phyloP scores from a whole-genome alignment of 1,139 yeast species.

The Hyphopichia fennica region DNA sequence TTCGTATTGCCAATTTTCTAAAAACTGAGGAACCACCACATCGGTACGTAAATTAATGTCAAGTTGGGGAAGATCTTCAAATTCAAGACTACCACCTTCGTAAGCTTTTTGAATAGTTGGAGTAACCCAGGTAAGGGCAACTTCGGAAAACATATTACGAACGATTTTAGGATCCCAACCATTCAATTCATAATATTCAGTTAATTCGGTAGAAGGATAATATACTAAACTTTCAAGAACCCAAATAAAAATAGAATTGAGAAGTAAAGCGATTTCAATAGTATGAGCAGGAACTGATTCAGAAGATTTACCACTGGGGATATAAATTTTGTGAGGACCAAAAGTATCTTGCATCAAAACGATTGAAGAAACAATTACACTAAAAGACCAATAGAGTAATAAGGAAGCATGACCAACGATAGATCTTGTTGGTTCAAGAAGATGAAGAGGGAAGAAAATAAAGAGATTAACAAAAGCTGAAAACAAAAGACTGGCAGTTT shows the following conservation, averaged over 20 bases:
- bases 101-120: conserved; percentile 21
- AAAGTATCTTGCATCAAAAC: conserved; percentile 30
- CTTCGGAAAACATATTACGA: conserved; percentile 18
- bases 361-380: conserved; percentile 15
- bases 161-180: conserved; percentile 28
- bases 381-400: conserved; percentile 31
- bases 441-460: conserved; percentile 30
- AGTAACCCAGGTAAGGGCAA: conserved; percentile 20
- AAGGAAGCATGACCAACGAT: conserved; percentile 28
- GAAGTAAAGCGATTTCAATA: conserved; percentile 17
- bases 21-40: conserved; percentile 18
- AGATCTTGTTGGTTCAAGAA: conserved; percentile 31
- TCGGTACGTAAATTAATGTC: conserved; percentile 19
- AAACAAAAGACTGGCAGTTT: conserved; percentile 1
- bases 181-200: conserved; percentile 35
- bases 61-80: conserved; percentile 24
- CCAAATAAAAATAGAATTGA: conserved; percentile 35
- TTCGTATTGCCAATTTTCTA: conserved; percentile 22
- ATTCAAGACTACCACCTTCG: conserved; percentile 18
- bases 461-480: conserved; percentile 13
- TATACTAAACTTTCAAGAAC: conserved; percentile 37
- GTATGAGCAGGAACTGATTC: conserved; percentile 7
- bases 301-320: neutral
- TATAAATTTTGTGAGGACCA: conserved; percentile 23
- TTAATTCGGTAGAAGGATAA: conserved; percentile 46